A percentile compares a stretch with the other conserved stretches of the same genome.
Evolutionary conservation across 1,284 basidiomycete genomes (phyloP).

Genomic region (Inonotus hispidus): DNA sequence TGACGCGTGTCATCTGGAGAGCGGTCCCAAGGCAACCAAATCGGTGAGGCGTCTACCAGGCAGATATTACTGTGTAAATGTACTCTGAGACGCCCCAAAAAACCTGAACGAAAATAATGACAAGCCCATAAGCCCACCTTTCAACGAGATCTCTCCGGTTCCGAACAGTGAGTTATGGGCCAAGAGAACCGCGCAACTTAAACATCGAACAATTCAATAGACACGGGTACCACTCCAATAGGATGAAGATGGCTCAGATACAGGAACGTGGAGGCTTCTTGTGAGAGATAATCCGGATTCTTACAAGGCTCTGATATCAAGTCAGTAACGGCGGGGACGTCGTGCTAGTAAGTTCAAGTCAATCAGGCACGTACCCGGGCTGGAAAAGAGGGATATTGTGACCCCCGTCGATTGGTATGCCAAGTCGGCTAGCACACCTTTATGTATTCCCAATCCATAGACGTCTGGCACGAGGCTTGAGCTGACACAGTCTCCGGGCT

Average conservation of each 20-base stretch:
- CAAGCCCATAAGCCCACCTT: too few relatives aligned
- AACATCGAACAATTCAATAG: not conserved
- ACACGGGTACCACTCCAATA: not conserved
- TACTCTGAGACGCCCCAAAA: conserved; percentile 56
- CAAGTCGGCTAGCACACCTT: conserved; percentile 32
- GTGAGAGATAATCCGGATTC: conserved; percentile 40
- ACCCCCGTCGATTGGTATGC: conserved; percentile 52
- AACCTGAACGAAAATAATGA: conserved; percentile 47
- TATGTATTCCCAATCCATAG: conserved; percentile 36
- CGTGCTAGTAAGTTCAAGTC: not conserved
- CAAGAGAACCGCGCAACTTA: conserved; percentile 40
- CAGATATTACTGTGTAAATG: conserved; percentile 14
- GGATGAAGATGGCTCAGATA: conserved; percentile 21
- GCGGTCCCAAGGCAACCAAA: conserved; percentile 32
- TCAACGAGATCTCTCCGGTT: conserved; percentile 38
- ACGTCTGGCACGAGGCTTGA: conserved; percentile 38
- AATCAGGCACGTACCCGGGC: conserved; percentile 30
- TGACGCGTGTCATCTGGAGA: conserved; percentile 49
- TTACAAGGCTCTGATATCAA: conserved; percentile 34
- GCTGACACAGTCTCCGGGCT: conserved; percentile 51
- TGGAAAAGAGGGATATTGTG: conserved; percentile 46
- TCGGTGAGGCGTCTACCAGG: not conserved
- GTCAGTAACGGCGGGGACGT: not conserved
- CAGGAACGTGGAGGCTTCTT: conserved; percentile 47
- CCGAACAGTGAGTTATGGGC: conserved; percentile 45